A percentile compares a stretch with the other conserved stretches of the same genome.
These are phyloP conservation scores for Trifolium repens DNA, from an alignment of 306 rosid species.

Conservation along the genomic window DNA sequence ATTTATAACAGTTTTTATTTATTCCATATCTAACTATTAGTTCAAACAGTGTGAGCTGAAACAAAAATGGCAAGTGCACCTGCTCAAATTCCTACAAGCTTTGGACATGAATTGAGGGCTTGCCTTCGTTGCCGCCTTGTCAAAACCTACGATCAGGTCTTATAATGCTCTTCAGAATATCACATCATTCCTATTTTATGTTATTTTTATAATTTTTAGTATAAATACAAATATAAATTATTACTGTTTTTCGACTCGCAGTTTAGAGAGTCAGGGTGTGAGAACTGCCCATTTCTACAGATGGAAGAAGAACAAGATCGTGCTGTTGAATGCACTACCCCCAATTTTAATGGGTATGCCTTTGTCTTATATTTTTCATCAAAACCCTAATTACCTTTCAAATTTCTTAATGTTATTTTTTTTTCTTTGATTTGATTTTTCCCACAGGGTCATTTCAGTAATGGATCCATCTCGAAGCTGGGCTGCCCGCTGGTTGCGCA, in stretches of 20 bases:
- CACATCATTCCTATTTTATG: background rate
- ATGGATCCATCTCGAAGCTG: slow-evolving; percentile 94
- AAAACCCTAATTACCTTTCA: slow-evolving; percentile 19
- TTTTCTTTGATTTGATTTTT: slow-evolving; percentile 27
- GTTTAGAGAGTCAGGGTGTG: slow-evolving; percentile 93
- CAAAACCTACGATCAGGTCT: slow-evolving; percentile 97
- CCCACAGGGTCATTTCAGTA: slow-evolving; percentile 74
- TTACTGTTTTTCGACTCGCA: slow-evolving; percentile 40
- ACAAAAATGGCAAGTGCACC: slow-evolving; percentile 60
- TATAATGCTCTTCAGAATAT: background rate
- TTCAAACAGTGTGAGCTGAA: slow-evolving; percentile 20
- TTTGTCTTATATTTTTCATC: background rate
- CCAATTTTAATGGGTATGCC: slow-evolving; percentile 88
- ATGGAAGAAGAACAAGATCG: slow-evolving; percentile 93
- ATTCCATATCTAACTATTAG: background rate
- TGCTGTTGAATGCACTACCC: slow-evolving; percentile 87
- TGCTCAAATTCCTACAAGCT: slow-evolving; percentile 95
- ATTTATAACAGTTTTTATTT: too few relatives aligned
- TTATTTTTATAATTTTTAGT: too few relatives aligned
- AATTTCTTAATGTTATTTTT: slow-evolving; percentile 1
- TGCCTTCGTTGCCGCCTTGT: slow-evolving; percentile 98
- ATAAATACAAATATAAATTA: background rate
- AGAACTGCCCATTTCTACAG: slow-evolving; percentile 91
- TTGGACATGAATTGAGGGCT: slow-evolving; percentile 91
- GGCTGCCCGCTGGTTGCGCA: slow-evolving; percentile 96